Base-by-base conservation (phyloP, 108 stramenopile species). In the Pseudonitzschia pungens region DNA sequence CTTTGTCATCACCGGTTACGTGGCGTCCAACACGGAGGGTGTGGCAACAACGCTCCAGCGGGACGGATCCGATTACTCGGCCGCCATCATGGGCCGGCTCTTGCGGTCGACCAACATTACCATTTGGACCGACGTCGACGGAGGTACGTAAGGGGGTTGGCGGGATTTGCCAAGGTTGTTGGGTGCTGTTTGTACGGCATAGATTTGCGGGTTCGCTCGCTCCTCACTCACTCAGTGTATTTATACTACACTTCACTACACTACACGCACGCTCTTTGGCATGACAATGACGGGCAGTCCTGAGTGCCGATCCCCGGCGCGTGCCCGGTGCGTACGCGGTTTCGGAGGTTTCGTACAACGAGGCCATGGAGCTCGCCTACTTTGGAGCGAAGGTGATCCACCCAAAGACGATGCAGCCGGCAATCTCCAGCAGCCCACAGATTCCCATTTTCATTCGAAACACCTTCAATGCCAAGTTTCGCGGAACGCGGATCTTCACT, bases 351-450 rank as follows among this genome's bases (percentile, higher is more conserved):
- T 86, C 81, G 22, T 97, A 92, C 76, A 91, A 91, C 71, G 96
- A 97, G 77, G 96, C 96, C 40, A 93, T 95, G 90, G 96, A 95
- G 84, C 74, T 97, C 55, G 94, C 94, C 16, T 97, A 94, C 73
- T 97, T 97, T 72, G 96, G 96, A 26, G 96, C 96, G 31, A 94
- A 97, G 70, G 95, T 95, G 10, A 91, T 93, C 51, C 94, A 95
- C 76, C 92, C 92, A 27, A 92, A 87, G 78, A 94, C 96, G n/a
- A 92, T 95, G 94, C 81, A 87, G 57, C 86, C 87, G 43, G 87
- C 88, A 24, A 81, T 92, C 62, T 80, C 76, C 14, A 57, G 71
- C 69, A 72, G 75, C 32, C 90, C 90, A 20, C 87, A 81, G 22
- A 93, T 96, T 63, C 96, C 96, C 29, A 91, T 96, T 68, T 93